Base-by-base conservation (phyloP, 148 eudicot genomes). In the Fagopyrum esculentum region DNA sequence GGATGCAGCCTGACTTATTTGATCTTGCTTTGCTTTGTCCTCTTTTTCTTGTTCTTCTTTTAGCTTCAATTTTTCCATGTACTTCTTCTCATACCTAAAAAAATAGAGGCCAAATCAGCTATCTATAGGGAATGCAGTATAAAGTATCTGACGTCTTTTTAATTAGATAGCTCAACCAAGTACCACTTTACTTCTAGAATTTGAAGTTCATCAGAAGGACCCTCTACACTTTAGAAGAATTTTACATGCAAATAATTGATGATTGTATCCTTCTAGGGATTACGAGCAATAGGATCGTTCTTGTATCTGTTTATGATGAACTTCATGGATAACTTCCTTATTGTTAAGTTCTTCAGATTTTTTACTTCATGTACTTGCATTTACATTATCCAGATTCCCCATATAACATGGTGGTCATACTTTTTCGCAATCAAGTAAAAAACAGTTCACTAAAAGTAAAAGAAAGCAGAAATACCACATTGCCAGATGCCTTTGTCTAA, bases 41-140 rank as follows among this genome's bases (percentile, higher is more conserved):
- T 79, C 87, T 76, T 85, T 81, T 61, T 79, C 89, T 76, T 89
- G 80, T 79, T 95, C 90, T 45, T 81, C 86, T 77, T 85, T 87
- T 80, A 81, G 64, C 80, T 83, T 81, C 45, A 76, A 82, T 66
- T 89, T 89, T 81, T 90, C 99, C 78, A 74, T 80, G 86, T 86
- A 92, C 49, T 69, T 78, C 80, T 81, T 89, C 81, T 89, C 98
- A 84, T 89, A 92, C 80, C 99, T 95, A 73, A 73, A 66, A 68
- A 6, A 43, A 74, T 10, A 29, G 22, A 15, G 29, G 52, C 43
- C 7, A 51, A 50, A 19, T 57, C 8, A 57, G 3, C 63, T 57
- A 57, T 26, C 63, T 57, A 6, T 17, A 19, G 11, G 6, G 63
- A 57, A 57, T 19, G 3, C 29, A 19, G 29, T 29, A 57, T 0